A percentile compares a stretch with the other conserved stretches of the same genome.
phyloP scores from a whole-genome alignment of 257 asterid species.

The Solanum dulcamara region DNA sequence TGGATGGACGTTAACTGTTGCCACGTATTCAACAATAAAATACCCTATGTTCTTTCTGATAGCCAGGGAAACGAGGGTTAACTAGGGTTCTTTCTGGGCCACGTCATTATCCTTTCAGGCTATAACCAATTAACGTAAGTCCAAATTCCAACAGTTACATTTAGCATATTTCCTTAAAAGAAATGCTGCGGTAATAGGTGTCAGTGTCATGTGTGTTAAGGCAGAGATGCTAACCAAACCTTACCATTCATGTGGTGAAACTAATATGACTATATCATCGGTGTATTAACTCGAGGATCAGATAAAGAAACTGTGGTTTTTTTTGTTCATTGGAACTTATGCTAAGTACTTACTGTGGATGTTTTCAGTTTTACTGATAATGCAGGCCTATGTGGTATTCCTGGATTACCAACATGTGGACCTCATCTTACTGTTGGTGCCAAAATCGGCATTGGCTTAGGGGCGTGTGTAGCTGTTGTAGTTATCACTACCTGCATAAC shows the following conservation, averaged over 20 bases:
- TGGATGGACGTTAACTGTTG: neutral
- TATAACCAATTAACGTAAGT: neutral
- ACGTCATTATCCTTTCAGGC: neutral
- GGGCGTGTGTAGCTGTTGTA: slow-evolving; percentile 35
- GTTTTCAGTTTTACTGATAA: slow-evolving; percentile 85
- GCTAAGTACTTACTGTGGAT: slow-evolving; percentile 6
- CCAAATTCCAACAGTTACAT: neutral
- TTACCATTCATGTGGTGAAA: neutral
- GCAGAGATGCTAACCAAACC: neutral
- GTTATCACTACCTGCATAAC: slow-evolving; percentile 52
- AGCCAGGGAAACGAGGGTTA: neutral
- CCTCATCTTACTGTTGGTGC: slow-evolving; percentile 76
- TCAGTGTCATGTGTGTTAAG: neutral
- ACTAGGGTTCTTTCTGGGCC: neutral
- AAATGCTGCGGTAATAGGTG: neutral
- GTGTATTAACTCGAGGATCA: neutral
- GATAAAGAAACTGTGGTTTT: neutral
- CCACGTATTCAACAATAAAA: neutral
- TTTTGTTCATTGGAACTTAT: neutral
- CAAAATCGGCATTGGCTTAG: slow-evolving; percentile 61
- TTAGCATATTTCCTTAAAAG: too few relatives aligned
- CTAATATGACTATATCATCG: neutral
- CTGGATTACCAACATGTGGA: slow-evolving; percentile 74
- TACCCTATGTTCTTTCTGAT: neutral
- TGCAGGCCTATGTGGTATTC: slow-evolving; percentile 94